A percentile compares a stretch with the other conserved stretches of the same genome.
Evolutionary conservation across 2,329 filamentous ascomycete genomes (phyloP).

Genomic region (Monosporascus cannonballus): DNA sequence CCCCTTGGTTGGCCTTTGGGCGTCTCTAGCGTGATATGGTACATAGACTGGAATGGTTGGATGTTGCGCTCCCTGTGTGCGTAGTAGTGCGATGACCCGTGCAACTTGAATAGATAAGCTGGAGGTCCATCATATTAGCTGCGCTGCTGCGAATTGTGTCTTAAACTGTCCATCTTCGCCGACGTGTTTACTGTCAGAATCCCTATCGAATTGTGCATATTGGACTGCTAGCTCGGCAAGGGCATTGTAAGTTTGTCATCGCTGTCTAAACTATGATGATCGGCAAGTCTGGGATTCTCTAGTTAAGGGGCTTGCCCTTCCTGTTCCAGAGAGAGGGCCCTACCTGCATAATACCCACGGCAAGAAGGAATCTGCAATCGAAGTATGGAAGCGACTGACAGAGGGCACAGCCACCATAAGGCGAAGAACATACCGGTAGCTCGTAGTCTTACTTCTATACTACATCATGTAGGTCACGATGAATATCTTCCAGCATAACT

Average conservation of each 20-base stretch:
- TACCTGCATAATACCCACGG: not conserved
- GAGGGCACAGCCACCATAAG: not conserved
- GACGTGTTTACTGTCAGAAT: not conserved
- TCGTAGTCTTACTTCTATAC: not conserved
- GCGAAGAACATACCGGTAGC: not conserved
- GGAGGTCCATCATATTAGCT: too few relatives aligned
- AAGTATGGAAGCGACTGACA: not conserved
- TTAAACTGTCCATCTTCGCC: too few relatives aligned
- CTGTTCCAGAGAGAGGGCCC: not conserved
- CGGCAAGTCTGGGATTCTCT: not conserved
- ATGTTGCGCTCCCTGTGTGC: not conserved
- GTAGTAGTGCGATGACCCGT: not conserved
- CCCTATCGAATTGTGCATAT: not conserved
- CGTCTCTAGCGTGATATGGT: not conserved
- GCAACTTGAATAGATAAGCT: not conserved
- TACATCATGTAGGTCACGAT: not conserved
- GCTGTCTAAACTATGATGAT: not conserved
- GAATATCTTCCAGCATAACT: not conserved
- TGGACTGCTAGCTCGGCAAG: not conserved
- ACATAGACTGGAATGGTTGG: not conserved
- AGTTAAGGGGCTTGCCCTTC: not conserved
- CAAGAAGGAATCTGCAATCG: not conserved
- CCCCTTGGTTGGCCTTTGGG: too few relatives aligned
- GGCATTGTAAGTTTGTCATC: not conserved
- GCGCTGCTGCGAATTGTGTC: too few relatives aligned